phyloP scores from a whole-genome alignment of 2,329 filamentous ascomycete species.

The Xylaria sp. region DNA sequence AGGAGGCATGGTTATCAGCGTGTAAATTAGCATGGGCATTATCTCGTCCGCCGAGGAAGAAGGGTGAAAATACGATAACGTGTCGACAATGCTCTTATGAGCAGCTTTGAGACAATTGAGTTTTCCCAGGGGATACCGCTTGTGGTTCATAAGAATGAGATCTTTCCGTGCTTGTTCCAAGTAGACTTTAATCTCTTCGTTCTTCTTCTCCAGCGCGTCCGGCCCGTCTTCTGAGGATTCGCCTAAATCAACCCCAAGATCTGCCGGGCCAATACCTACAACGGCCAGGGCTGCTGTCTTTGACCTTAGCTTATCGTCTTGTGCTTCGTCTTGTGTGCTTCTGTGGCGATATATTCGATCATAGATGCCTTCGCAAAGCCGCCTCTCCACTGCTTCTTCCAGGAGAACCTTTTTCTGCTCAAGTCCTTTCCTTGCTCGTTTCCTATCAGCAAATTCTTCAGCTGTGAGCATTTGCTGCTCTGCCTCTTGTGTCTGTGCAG shows the following conservation, averaged over 20 bases:
- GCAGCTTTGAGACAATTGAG: constrained; percentile 87
- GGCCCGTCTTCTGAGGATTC: constrained; percentile 64
- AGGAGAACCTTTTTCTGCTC: constrained; percentile 81
- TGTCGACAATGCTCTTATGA: constrained; percentile 95
- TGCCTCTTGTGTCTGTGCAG: constrained; percentile 55
- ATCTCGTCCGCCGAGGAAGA: constrained; percentile 97
- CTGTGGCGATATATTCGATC: constrained; percentile 90
- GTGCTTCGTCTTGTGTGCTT: constrained; percentile 91
- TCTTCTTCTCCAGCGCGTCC: constrained; percentile 68
- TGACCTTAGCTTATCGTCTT: constrained; percentile 93
- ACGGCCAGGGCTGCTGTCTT: constrained; percentile 90
- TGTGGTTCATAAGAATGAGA: constrained; percentile 84
- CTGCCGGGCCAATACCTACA: constrained; percentile 89
- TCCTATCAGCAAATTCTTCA: constrained; percentile 82
- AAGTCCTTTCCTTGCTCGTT: constrained; percentile 79
- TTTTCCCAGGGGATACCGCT: constrained; percentile 90
- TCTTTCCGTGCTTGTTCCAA: constrained; percentile 77
- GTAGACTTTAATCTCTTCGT: constrained; percentile 76
- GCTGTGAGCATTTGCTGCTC: constrained; percentile 91
- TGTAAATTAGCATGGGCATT: constrained; percentile 95
- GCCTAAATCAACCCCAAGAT: constrained; percentile 82
- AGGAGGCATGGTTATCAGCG: constrained; percentile 88
- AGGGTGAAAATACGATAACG: constrained; percentile 73
- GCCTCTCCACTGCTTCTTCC: constrained; percentile 91
- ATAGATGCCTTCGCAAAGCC: constrained; percentile 87